These are phyloP conservation scores for Lodderomyces orthopsilosis DNA, from an alignment of 1,139 yeast species.

Conservation along the genomic window DNA sequence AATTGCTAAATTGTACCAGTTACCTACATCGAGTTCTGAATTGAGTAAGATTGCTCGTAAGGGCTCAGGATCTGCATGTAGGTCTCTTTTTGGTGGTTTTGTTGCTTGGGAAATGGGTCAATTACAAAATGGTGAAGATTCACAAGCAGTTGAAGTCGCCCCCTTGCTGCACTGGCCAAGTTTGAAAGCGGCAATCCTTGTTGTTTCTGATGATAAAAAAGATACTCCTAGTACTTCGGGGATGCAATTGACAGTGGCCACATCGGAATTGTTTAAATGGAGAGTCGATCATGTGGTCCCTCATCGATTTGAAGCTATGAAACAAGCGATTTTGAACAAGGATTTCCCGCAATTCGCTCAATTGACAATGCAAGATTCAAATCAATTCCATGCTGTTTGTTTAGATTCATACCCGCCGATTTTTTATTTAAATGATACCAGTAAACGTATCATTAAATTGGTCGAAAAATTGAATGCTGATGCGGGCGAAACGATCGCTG, in stretches of 20 bases:
- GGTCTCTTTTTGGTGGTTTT: constrained; percentile 94
- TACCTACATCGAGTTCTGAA: constrained; percentile 80
- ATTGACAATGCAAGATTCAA: constrained; percentile 93
- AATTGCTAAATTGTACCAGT: constrained; percentile 73
- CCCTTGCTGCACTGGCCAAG: constrained; percentile 85
- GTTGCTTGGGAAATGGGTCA: constrained; percentile 99
- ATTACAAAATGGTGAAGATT: constrained; percentile 71
- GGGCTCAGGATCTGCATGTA: constrained; percentile 97
- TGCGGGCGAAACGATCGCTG: constrained; percentile 67
- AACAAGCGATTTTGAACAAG: constrained; percentile 61
- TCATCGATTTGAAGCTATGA: constrained; percentile 77
- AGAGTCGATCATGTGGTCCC: constrained; percentile 85
- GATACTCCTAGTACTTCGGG: constrained; percentile 95
- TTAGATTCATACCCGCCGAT: constrained; percentile 95
- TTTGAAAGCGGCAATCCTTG: constrained; percentile 88
- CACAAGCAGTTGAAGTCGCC: constrained; percentile 90
- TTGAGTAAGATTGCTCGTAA: constrained; percentile 92
- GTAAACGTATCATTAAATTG: constrained; percentile 79
- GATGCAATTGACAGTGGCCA: constrained; percentile 90
- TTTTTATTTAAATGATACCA: constrained; percentile 92
- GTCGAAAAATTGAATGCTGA: constrained; percentile 70
- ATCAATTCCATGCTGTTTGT: constrained; percentile 96
- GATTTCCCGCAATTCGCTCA: constrained; percentile 82
- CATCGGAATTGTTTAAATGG: constrained; percentile 80
- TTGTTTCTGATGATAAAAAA: constrained; percentile 88